Percentiles rank a stretch among this genome's conserved stretches.
Evolutionary conservation across 352 stramenopile species (phyloP).

Genomic region (Pythium volutum): DNA sequence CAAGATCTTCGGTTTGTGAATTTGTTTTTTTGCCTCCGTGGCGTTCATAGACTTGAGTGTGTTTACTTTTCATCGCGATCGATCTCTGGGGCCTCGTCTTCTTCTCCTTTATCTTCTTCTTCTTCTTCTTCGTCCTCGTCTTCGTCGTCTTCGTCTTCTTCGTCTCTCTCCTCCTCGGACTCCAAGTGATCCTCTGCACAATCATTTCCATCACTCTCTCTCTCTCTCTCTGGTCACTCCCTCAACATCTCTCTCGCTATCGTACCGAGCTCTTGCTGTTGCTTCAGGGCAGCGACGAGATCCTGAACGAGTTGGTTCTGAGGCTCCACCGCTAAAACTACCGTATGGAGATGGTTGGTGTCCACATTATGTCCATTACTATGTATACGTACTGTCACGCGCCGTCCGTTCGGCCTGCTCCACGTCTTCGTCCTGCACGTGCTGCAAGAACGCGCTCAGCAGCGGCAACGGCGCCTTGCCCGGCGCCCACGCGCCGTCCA

Average conservation of each 20-base stretch:
- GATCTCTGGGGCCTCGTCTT: conserved; percentile 23
- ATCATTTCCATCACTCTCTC: background rate
- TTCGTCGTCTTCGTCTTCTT: conserved; percentile 57
- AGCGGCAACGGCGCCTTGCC: conserved; percentile 58
- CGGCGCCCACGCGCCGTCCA: conserved; percentile 56
- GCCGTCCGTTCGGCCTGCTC: conserved; percentile 44
- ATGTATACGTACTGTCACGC: conserved; percentile 47
- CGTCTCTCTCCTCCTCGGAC: conserved; percentile 50
- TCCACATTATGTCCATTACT: too few species aligned
- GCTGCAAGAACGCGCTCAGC: conserved; percentile 51
- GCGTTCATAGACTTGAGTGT: background rate
- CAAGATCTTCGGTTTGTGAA: background rate
- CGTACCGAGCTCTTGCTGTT: conserved; percentile 43
- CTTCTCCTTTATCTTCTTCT: conserved; percentile 21
- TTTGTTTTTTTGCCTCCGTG: background rate
- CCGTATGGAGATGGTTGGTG: too few species aligned
- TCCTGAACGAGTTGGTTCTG: conserved; percentile 63
- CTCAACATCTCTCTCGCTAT: background rate
- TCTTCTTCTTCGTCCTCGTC: conserved; percentile 46
- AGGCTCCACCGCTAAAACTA: conserved; percentile 61
- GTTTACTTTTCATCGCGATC: conserved; percentile 26
- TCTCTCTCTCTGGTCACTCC: too few species aligned
- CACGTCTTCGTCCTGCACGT: conserved; percentile 55
- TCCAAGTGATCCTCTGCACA: conserved; percentile 35
- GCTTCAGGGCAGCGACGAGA: conserved; percentile 57